Evolutionary conservation across 306 rosid species (phyloP), one percentile per base, ranked within the genome.

Genomic region (Chamaecrista fasciculata): DNA sequence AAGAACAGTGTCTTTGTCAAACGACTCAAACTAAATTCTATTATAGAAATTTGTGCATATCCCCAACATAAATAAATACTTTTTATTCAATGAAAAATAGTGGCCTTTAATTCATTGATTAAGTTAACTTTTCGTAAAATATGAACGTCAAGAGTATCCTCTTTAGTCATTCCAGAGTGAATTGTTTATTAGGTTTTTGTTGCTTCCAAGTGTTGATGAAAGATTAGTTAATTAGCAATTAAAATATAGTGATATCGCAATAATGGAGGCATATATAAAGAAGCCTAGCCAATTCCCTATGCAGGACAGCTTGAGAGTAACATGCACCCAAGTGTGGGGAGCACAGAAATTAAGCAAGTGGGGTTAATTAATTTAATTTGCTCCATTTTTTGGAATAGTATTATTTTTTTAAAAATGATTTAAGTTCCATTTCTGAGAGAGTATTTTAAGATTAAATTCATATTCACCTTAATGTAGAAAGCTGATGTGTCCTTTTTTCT

Each of bases 251-350:
- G 3, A 64, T 19, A 8, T 51, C 26, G 21, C 78, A 47, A 47
- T 47, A 47, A 47, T 47, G 23, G 52, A 72, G 36, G 19, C 70
- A 37, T 43, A 64, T 11, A 73, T 43, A 64, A 42, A 73, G 48
- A 63, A 73, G 40, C 55, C 26, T 33, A 51, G 34, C 16, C 53
- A 33, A 16, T 36, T 26, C 11, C 50, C 42, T 36, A 36, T 6
- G 11, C 11, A 36, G 42, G 42, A 36, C n/a, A 40, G 44, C 44
- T 10, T 40, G 44, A 11, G 44, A 40, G 47, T 60, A 72, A 20
- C 25, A 44, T 48, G 62, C 51, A 28, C 49, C 76, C 61, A 60
- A 31, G 12, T 12, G 26, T 39, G 8, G 48, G 48, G 36, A 70
- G 67, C 59, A 29, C 28, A 50, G 12, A 60, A 60, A 71, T 44